These are phyloP conservation scores for Rhizopogon parksii DNA, from an alignment of 1,284 basidiomycete genomes.

Conservation along the genomic window DNA sequence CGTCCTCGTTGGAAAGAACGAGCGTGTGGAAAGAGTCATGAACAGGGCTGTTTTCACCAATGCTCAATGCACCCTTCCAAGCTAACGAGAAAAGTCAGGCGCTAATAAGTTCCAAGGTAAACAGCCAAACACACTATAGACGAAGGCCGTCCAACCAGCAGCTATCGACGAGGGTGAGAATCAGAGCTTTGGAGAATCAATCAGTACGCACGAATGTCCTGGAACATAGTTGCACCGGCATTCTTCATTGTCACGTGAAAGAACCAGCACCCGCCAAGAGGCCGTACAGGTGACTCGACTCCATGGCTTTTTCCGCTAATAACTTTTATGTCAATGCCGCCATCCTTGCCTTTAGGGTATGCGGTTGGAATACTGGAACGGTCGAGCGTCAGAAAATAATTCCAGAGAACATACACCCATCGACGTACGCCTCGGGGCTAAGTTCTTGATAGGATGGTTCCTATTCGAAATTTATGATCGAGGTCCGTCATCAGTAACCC, in stretches of 20 bases:
- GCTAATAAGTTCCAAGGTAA: background rate
- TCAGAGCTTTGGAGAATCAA: background rate
- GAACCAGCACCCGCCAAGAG: constrained; percentile 91
- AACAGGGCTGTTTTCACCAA: constrained; percentile 46
- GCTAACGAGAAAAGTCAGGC: constrained; percentile 34
- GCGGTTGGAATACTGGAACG: constrained; percentile 59
- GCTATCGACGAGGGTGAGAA: constrained; percentile 35
- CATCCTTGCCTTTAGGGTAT: constrained; percentile 66
- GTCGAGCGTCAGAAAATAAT: constrained; percentile 1
- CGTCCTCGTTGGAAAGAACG: constrained; percentile 54
- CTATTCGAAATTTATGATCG: constrained; percentile 21
- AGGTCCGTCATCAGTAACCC: background rate
- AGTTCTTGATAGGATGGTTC: constrained; percentile 77
- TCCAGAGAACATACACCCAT: background rate
- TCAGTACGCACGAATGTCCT: constrained; percentile 65
- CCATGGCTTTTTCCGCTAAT: constrained; percentile 88
- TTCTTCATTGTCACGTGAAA: constrained; percentile 74
- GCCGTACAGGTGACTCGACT: constrained; percentile 79
- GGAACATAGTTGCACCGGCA: constrained; percentile 68
- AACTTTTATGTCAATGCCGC: constrained; percentile 71
- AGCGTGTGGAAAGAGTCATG: constrained; percentile 71
- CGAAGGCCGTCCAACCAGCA: constrained; percentile 73
- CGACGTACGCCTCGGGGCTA: constrained; percentile 46
- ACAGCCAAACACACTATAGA: constrained; percentile 54
- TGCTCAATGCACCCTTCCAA: constrained; percentile 56